Evolutionary conservation across 1,139 yeast species (phyloP).

Genomic region (Blastobotrys capitulatus): DNA sequence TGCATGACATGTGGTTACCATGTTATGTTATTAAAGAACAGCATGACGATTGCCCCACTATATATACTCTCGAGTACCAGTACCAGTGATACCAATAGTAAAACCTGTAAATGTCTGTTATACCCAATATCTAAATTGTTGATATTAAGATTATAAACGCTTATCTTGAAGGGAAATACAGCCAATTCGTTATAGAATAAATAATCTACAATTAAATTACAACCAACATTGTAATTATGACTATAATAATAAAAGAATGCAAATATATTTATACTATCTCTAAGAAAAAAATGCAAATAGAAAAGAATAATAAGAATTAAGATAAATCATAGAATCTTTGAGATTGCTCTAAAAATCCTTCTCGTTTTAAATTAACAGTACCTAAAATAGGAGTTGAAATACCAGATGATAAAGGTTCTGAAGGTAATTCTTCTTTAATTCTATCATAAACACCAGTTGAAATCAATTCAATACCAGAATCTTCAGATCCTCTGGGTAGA

Average conservation of each 20-base stretch:
- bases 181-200: no score
- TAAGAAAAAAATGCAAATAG: background rate
- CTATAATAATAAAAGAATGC: background rate
- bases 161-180: no score
- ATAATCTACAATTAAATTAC: no score
- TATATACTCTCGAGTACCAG: no score
- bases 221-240: no score
- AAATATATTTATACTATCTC: background rate
- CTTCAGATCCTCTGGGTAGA: constrained; percentile 64
- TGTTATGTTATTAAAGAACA: no score
- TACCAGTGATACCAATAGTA: no score
- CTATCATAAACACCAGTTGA: constrained; percentile 65
- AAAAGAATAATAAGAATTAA: background rate
- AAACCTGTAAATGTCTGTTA: no score
- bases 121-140: no score
- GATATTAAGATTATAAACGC: no score
- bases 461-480: constrained; percentile 56
- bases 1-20: no score
- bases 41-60: no score
- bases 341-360: constrained; percentile 21
- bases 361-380: constrained; percentile 18
- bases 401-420: constrained; percentile 8
- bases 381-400: constrained; percentile 7
- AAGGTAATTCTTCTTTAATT: constrained; percentile 26
- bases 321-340: constrained; percentile 21